phyloP scores from a whole-genome alignment of 1,284 basidiomycete genomes.

The Apiotrichum sp. region DNA sequence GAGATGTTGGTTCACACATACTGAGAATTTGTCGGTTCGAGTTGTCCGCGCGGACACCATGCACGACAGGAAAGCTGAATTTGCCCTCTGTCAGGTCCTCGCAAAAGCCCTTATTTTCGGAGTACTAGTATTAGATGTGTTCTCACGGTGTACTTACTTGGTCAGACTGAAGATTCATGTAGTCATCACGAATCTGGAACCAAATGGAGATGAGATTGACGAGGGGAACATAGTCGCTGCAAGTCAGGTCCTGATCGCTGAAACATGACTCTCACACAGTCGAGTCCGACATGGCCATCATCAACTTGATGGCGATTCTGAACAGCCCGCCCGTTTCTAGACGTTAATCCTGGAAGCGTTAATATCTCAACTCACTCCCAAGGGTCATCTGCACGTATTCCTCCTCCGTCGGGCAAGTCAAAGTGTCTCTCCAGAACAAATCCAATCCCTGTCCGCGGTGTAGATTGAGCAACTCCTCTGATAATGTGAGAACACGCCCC shows the following conservation, averaged over 20 bases:
- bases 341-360: not conserved
- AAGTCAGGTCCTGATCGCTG: not conserved
- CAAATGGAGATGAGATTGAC: slow-evolving; percentile 90
- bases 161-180: slow-evolving; percentile 86
- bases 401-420: slow-evolving; percentile 88
- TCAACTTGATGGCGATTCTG: slow-evolving; percentile 85
- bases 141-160: slow-evolving; percentile 53
- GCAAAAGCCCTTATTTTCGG: slow-evolving; percentile 85
- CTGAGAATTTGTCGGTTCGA: slow-evolving; percentile 73
- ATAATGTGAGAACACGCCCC: not conserved
- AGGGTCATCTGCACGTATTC: slow-evolving; percentile 96
- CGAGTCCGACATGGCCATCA: slow-evolving; percentile 69
- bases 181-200: slow-evolving; percentile 96
- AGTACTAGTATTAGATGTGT: slow-evolving; percentile 57
- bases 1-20: slow-evolving; percentile 47
- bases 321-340: slow-evolving; percentile 93
- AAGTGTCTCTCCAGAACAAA: slow-evolving; percentile 85
- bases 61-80: slow-evolving; percentile 91
- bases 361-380: slow-evolving; percentile 61
- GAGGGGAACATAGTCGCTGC: slow-evolving; percentile 80
- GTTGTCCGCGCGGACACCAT: slow-evolving; percentile 70
- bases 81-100: slow-evolving; percentile 96
- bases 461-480: slow-evolving; percentile 79
- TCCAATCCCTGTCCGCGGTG: slow-evolving; percentile 96
- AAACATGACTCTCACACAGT: slow-evolving; percentile 54